Evolutionary conservation across 805 yeast genomes (phyloP).

Genomic region (Cyberlindnera americana): DNA sequence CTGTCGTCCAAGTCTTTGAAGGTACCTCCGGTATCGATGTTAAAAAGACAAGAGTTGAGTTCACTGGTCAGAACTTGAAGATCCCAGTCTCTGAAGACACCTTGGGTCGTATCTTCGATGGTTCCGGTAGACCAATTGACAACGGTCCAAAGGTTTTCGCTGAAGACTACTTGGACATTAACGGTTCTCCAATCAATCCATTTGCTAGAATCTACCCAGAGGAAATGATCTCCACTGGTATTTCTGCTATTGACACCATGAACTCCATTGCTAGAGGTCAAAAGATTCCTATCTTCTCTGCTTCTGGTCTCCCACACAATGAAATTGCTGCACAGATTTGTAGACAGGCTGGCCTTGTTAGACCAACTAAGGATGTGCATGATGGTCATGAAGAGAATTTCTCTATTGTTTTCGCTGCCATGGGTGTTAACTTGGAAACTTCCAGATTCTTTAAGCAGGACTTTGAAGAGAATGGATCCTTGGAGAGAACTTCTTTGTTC

Average conservation of each 20-base stretch:
- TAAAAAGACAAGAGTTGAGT: constrained; percentile 94
- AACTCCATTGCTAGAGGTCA: constrained; percentile 99
- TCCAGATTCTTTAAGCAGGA: constrained; percentile 98
- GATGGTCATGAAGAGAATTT: constrained; percentile 99
- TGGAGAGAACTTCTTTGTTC: constrained; percentile 96
- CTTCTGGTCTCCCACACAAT: constrained; percentile 98
- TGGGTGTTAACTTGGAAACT: constrained; percentile 99
- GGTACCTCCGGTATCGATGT: constrained; percentile 99
- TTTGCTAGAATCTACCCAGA: constrained; percentile 98
- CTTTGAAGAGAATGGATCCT: constrained; percentile 97
- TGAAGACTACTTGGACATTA: constrained; percentile 96
- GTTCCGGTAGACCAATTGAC: constrained; percentile 98
- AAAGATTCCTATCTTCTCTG: constrained; percentile 98
- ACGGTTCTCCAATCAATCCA: constrained; percentile 98
- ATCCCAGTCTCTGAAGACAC: constrained; percentile 96
- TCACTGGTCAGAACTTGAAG: constrained; percentile 91
- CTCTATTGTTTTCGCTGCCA: constrained; percentile 98
- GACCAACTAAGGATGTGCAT: constrained; percentile 99
- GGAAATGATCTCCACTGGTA: constrained; percentile 99
- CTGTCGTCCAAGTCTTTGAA: constrained; percentile 97
- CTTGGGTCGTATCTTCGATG: constrained; percentile 97
- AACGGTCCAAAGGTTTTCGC: constrained; percentile 98
- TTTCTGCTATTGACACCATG: constrained; percentile 98
- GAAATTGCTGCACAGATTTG: constrained; percentile 99
- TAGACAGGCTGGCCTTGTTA: constrained; percentile 98